A percentile compares a stretch with the other conserved stretches of the same genome.
Conservation (phyloP, 2,329 filamentous ascomycete genomes). For the Sporothrix mexicana region DNA sequence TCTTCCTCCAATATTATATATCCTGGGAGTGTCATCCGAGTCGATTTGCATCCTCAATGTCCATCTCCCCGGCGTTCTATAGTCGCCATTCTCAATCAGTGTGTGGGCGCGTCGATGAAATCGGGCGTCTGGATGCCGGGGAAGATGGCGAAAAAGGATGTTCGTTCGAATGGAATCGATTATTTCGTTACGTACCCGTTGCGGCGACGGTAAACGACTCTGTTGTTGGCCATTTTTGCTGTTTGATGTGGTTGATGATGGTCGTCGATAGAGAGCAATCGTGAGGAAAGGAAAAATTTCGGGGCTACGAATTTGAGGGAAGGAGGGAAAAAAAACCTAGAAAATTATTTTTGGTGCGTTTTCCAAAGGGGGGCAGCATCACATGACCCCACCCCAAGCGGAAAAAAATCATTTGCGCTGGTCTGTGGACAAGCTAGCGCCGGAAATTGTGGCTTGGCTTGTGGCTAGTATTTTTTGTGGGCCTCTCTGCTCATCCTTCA, state of each 20-base stretch:
- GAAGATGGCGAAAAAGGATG: not conserved
- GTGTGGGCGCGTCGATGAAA: not conserved
- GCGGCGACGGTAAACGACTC: constrained; percentile 75
- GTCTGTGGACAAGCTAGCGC: constrained; percentile 11
- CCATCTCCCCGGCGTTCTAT: not conserved
- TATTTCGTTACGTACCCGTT: constrained; percentile 69
- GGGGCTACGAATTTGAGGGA: constrained; percentile 26
- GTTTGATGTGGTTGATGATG: constrained; percentile 45
- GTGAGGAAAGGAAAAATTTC: constrained; percentile 31
- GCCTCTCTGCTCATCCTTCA: too few relatives aligned
- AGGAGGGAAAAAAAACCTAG: constrained; percentile 34
- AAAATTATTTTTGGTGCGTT: constrained; percentile 38
- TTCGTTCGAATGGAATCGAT: not conserved
- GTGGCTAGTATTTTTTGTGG: not conserved
- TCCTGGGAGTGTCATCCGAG: too few relatives aligned
- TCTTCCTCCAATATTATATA: constrained; percentile 9
- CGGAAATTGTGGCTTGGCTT: not conserved
- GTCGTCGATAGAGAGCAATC: constrained; percentile 26
- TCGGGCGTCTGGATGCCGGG: not conserved
- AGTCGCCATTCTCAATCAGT: not conserved
- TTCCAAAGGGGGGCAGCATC: constrained; percentile 30
- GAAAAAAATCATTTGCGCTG: constrained; percentile 22
- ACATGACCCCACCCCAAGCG: constrained; percentile 34
- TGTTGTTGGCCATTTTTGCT: constrained; percentile 64
- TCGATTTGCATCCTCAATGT: too few relatives aligned